A percentile compares a stretch with the other conserved stretches of the same genome.
These are phyloP conservation scores for Eucalyptus rudis DNA, from an alignment of 345 rosid species.

Conservation along the genomic window DNA sequence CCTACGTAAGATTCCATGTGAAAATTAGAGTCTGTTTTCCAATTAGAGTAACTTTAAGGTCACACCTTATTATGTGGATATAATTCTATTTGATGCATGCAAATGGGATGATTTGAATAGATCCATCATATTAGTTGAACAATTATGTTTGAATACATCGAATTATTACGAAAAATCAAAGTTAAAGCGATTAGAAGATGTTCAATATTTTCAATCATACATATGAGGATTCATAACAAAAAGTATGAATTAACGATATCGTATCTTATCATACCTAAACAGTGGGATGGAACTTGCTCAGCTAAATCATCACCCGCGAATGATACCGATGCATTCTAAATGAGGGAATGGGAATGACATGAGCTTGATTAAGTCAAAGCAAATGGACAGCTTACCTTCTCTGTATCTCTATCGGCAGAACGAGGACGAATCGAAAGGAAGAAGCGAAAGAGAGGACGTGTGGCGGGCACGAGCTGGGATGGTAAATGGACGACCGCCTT, in stretches of 20 bases:
- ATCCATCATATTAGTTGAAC: not conserved
- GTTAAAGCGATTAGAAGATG: not conserved
- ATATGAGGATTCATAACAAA: not conserved
- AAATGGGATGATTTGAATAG: not conserved
- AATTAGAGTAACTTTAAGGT: not conserved
- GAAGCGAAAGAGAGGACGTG: not conserved
- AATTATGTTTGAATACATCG: not conserved
- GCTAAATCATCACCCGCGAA: not conserved
- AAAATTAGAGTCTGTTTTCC: not conserved
- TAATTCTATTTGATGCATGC: not conserved
- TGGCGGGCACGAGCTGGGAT: not conserved
- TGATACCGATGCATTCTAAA: not conserved
- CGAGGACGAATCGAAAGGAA: not conserved
- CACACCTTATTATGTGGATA: not conserved
- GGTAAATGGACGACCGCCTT: not conserved
- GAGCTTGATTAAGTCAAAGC: not conserved
- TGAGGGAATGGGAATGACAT: not conserved
- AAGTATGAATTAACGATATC: not conserved
- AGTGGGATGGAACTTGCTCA: not conserved
- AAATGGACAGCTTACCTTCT: not conserved
- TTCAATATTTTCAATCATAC: not conserved
- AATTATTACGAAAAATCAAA: not conserved
- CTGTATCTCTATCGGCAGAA: not conserved
- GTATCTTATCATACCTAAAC: not conserved
- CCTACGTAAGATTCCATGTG: not conserved